These are phyloP conservation scores for Neurospora cerealis DNA, from an alignment of 495 filamentous ascomycete species.

Conservation along the genomic window DNA sequence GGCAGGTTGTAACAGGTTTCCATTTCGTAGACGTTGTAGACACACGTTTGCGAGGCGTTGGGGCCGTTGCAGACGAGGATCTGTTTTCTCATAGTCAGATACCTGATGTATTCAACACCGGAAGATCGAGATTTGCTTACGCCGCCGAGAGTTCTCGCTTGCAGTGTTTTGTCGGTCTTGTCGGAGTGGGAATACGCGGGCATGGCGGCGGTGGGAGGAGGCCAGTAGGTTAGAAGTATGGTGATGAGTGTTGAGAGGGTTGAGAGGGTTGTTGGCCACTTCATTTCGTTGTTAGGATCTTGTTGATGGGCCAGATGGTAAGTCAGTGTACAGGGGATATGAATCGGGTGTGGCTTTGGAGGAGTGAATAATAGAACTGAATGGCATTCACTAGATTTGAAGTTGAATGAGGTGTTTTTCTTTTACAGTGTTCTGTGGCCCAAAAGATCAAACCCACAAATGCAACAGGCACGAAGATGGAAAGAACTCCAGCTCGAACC, in stretches of 20 bases:
- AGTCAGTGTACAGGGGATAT: background rate
- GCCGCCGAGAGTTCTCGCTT: background rate
- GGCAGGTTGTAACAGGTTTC: slow-evolving; percentile 28
- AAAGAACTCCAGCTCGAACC: background rate
- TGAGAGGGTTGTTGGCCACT: background rate
- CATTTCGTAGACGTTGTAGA: slow-evolving; percentile 25
- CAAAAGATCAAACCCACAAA: no score
- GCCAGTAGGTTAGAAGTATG: background rate
- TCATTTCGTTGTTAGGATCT: background rate
- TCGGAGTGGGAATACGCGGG: background rate
- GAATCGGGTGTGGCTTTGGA: background rate
- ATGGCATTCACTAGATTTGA: no score
- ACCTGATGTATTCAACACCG: background rate
- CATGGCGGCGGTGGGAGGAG: background rate
- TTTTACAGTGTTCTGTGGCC: background rate
- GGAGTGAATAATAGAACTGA: no score
- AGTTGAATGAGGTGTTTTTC: background rate
- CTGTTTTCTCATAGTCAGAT: background rate
- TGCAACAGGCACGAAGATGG: background rate
- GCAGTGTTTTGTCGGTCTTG: background rate
- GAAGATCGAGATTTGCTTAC: background rate
- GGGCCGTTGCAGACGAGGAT: slow-evolving; percentile 32
- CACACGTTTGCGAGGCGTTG: slow-evolving; percentile 30
- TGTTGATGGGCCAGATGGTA: background rate
- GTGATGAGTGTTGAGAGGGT: background rate